Evolutionary conservation across 768 basidiomycete species (phyloP), one percentile per base, ranked within the genome.

Genomic region (Pleurotus giganteus): DNA sequence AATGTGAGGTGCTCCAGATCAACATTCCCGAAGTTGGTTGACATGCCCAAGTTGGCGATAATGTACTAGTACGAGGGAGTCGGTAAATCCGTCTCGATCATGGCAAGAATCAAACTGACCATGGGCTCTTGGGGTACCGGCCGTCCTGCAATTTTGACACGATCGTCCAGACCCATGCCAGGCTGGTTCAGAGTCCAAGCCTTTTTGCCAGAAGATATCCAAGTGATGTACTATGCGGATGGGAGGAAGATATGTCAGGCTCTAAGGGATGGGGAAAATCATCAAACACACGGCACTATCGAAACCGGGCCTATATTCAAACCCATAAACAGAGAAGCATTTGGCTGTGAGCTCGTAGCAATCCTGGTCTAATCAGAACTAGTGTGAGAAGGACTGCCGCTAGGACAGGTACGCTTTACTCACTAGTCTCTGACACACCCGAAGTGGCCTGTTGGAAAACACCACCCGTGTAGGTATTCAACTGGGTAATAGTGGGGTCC

Each of bases 371-470:
- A 69, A 36, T 6, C 29, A 13, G 13, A n/a, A 17, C 63, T 19
- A 17, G 24, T 27, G 7, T 21, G 17, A 28, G 51, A 52, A 24
- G 39, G 15, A 23, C 44, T 12, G 13, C n/a, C 3, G 36, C 26
- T 11, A 4, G 15, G 7, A 15, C 41, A n/a, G 36, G 29, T 9
- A 29, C 19, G 12, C 27, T n/a, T 7, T 29, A 63, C 76, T 62
- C 59, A 84, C 81, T 77, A 15, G 90, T 90, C 9, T 60, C 56
- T 0, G 86, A 78, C 12, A 93, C 73, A 17, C 74, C 85, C 4
- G 91, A 94, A 0, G 87, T 87, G 2, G 92, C 88, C 63, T 95
- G 91, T 67, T 96, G 94, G 65, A 81, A 90, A 7, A 78, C 79
- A 45, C 88, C 89, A 39, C 94, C 94, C 15, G 71, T 76, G 65